Base-by-base conservation (phyloP, 305 asterid genomes). In the Fraxinus baroniana region DNA sequence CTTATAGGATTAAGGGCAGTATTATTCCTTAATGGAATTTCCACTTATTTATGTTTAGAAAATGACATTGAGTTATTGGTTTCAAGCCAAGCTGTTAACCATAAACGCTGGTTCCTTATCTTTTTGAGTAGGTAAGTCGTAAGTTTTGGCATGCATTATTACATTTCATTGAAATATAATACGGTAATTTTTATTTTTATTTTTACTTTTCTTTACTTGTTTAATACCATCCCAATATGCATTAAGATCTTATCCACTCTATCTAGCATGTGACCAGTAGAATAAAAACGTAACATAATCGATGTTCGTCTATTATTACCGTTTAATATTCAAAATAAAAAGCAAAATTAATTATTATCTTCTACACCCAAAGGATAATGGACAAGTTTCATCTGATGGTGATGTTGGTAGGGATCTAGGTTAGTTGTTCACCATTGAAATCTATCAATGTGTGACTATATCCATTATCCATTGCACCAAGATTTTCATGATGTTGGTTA, bases 1-100 rank as follows among this genome's bases (percentile, higher is more conserved):
- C 33, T 28, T 32, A 0, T 10, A 32, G 75, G 75, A 70, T 70
- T 70, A 70, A 15, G 15, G 75, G 75, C 39, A 70, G 41, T 28
- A 70, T 24, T 64, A 24, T 24, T 64, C 35, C 72, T 24, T 64
- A 64, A 64, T 70, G 75, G 75, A 70, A 70, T 15, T 70, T 10
- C 39, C 39, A 30, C 75, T 70, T 26, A 15, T 30, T 70, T 70
- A 15, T 28, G 75, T 70, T 70, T 70, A 5, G 75, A 70, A 70
- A 70, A 41, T 30, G 75, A 70, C 36, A 28, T 30, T 13, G 75
- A 30, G 30, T 70, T 70, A 70, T 28, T 70, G 41, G 39, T 70
- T 30, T 70, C 39, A 30, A 30, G 75, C 75, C 75, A 70, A 70
- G 75, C 75, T 30, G 75, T 70, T 70, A 70, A 28, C 75, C 39